These are phyloP conservation scores for Sclerospora graminicola DNA, from an alignment of 352 stramenopile genomes.

Conservation along the genomic window DNA sequence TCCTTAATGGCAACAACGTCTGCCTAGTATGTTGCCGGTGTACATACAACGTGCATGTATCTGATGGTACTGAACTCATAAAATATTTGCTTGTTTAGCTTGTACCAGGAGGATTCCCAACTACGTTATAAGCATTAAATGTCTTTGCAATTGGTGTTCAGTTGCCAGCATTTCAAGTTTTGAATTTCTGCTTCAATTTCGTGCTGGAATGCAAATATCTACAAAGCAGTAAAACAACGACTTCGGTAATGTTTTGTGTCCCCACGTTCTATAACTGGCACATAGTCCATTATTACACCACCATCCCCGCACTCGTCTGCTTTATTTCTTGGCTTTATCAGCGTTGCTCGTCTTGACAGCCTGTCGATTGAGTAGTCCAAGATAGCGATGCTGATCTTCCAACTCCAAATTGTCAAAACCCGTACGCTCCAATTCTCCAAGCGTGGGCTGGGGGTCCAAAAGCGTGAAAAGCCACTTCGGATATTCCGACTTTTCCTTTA, in stretches of 20 bases:
- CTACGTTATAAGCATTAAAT: slow-evolving; percentile 13
- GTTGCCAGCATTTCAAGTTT: no score
- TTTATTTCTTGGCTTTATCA: slow-evolving; percentile 82
- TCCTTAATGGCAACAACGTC: slow-evolving; percentile 98
- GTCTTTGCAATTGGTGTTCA: no score
- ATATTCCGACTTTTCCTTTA: slow-evolving; percentile 77
- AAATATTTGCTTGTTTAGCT: slow-evolving; percentile 29
- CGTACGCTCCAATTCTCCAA: slow-evolving; percentile 66
- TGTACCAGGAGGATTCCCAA: slow-evolving; percentile 67
- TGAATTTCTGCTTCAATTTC: no score
- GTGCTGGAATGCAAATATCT: no score
- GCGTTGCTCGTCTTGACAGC: slow-evolving; percentile 67
- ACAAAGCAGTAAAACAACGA: no score
- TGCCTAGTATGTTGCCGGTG: slow-evolving; percentile 55
- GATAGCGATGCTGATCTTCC: slow-evolving; percentile 70
- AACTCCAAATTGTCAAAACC: slow-evolving; percentile 73
- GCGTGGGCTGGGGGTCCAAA: slow-evolving; percentile 56
- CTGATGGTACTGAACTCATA: not conserved
- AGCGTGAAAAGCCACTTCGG: slow-evolving; percentile 78
- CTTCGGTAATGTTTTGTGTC: no score
- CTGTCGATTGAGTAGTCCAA: slow-evolving; percentile 62
- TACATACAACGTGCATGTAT: not conserved
- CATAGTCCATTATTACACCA: slow-evolving; percentile 1
- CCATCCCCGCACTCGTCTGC: slow-evolving; percentile 2
- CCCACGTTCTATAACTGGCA: no score